phyloP scores from a whole-genome alignment of 192 early-diverging fungal species.

The Coemansia sp. region DNA sequence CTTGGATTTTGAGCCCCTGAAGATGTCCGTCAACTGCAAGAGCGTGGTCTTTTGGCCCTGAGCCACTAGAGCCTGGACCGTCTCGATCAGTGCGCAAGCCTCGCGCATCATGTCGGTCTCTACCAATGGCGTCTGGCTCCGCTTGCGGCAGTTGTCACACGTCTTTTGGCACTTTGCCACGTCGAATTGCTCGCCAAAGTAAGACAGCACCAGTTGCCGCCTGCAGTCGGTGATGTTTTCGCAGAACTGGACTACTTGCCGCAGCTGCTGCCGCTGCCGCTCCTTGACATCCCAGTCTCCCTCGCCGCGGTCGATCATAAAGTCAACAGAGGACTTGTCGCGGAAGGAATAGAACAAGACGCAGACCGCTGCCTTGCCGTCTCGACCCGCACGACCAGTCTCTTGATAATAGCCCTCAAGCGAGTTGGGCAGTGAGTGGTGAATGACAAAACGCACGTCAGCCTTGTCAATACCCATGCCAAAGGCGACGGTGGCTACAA shows the following conservation, averaged over 20 bases:
- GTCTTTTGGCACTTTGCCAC: slow-evolving; percentile 63
- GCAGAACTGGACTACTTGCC: slow-evolving; percentile 74
- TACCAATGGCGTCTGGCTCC: slow-evolving; percentile 12
- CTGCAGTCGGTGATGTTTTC: slow-evolving; percentile 87
- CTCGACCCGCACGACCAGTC: slow-evolving; percentile 93
- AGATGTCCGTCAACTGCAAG: slow-evolving; percentile 69
- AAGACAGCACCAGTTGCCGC: slow-evolving; percentile 79
- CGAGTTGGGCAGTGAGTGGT: slow-evolving; percentile 84
- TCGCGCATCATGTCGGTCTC: slow-evolving; percentile 59
- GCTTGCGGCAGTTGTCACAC: slow-evolving; percentile 85
- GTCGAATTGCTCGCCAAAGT: slow-evolving; percentile 88
- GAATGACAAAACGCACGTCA: slow-evolving; percentile 94
- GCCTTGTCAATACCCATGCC: slow-evolving; percentile 98
- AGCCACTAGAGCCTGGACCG: slow-evolving; percentile 50
- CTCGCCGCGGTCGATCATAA: slow-evolving; percentile 81
- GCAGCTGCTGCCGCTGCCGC: slow-evolving; percentile 62
- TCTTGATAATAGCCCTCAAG: slow-evolving; percentile 97
- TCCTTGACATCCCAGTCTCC: slow-evolving; percentile 83
- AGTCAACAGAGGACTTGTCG: slow-evolving; percentile 73
- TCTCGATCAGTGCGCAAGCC: slow-evolving; percentile 50
- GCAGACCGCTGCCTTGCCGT: slow-evolving; percentile 83
- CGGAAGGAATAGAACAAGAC: slow-evolving; percentile 77
- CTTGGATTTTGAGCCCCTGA: slow-evolving; percentile 65
- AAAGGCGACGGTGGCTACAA: slow-evolving; percentile 96
- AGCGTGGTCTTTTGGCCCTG: slow-evolving; percentile 61